Evolutionary conservation across 2,329 filamentous ascomycete genomes (phyloP).

Genomic region (Penicillium freii): DNA sequence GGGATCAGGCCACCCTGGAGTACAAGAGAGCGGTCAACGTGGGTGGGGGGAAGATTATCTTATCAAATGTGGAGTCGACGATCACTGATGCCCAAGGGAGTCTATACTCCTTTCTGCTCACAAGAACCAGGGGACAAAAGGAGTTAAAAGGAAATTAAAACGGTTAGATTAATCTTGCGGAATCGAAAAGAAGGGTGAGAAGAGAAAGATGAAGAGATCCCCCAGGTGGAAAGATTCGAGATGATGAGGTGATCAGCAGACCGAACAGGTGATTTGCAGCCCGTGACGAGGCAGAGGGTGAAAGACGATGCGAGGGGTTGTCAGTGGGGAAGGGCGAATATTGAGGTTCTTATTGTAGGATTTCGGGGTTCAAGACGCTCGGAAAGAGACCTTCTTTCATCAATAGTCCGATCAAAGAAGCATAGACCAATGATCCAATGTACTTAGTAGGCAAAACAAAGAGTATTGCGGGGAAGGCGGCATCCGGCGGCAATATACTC

Average conservation of each 20-base stretch:
- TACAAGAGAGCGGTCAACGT: constrained; percentile 27
- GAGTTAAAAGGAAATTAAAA: not conserved
- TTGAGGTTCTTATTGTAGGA: not conserved
- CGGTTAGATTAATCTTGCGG: too few relatives aligned
- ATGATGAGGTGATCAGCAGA: constrained; percentile 30
- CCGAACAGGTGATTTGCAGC: constrained; percentile 26
- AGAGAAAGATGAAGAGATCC: not conserved
- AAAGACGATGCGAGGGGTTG: constrained; percentile 8
- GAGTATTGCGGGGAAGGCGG: constrained; percentile 10
- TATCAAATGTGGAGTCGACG: constrained; percentile 25
- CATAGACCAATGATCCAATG: not conserved
- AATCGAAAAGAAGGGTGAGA: not conserved
- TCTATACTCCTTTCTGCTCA: not conserved
- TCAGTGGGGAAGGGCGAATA: not conserved
- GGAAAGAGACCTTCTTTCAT: not conserved
- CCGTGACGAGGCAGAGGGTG: constrained; percentile 16
- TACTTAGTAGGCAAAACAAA: constrained; percentile 4
- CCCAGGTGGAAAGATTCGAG: constrained; percentile 1
- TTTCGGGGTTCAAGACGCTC: not conserved
- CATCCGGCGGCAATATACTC: constrained; percentile 7
- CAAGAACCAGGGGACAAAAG: not conserved
- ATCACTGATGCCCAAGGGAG: constrained; percentile 22
- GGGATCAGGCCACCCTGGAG: constrained; percentile 22
- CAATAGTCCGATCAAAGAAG: not conserved
- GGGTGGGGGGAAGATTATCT: constrained; percentile 22